Percentiles rank a stretch among this genome's conserved stretches.
Evolutionary conservation across 1,284 basidiomycete species (phyloP).

Genomic region (Thecaphora frezii): DNA sequence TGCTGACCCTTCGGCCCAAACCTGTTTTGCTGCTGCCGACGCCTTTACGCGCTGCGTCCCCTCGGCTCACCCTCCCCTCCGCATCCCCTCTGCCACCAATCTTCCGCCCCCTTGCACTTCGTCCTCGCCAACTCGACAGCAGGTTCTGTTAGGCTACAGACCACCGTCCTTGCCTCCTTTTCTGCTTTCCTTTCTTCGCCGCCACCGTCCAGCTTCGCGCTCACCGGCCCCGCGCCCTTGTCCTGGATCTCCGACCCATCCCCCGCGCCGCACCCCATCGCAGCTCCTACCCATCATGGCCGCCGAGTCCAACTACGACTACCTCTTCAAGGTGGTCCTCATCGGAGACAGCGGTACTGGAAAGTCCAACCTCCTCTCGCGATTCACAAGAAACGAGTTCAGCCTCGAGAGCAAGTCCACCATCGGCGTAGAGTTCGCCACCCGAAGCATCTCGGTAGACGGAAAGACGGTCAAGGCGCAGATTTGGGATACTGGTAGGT

Average conservation of each 20-base stretch:
- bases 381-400: constrained; percentile 98
- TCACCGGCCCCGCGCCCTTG: too few relatives aligned
- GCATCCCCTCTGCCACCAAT: too few relatives aligned
- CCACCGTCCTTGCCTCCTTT: too few relatives aligned
- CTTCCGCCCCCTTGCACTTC: too few relatives aligned
- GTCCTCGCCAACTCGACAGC: too few relatives aligned
- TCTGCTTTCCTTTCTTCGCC: too few relatives aligned
- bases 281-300: constrained; percentile 33
- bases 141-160: too few relatives aligned
- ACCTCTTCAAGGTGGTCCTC: constrained; percentile 67
- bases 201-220: too few relatives aligned
- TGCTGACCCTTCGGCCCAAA: too few relatives aligned
- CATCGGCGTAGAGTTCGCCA: constrained; percentile 98
- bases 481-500: constrained; percentile 81
- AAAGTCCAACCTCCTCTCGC: constrained; percentile 69
- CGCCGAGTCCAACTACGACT: constrained; percentile 56
- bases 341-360: constrained; percentile 99
- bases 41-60: too few relatives aligned
- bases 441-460: constrained; percentile 90
- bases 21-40: too few relatives aligned
- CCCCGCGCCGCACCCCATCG: constrained; percentile 2
- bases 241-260: background rate
- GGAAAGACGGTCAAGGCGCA: constrained; percentile 97
- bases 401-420: constrained; percentile 93
- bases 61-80: too few relatives aligned